Percentiles rank a stretch among this genome's conserved stretches.
Conservation (phyloP, 1,139 yeast genomes). For the Sugiyamaella castrensis region DNA sequence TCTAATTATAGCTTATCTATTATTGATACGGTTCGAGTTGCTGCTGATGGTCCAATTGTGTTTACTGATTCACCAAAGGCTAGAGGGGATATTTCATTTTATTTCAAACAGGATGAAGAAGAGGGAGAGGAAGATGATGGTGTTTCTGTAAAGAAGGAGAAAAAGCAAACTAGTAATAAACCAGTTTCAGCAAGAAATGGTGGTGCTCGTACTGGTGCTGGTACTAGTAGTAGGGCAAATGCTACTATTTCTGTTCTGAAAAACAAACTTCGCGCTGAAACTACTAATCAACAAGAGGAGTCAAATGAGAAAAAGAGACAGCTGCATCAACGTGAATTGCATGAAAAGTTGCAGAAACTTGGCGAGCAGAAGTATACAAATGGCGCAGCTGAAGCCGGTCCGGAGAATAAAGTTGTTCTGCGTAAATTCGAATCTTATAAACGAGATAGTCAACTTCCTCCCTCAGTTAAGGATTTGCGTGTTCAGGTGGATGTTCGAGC, state of each 20-base stretch:
- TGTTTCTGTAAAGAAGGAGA: conserved; percentile 24
- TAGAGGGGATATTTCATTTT: conserved; percentile 75
- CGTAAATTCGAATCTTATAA: conserved; percentile 92
- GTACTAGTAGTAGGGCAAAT: not conserved
- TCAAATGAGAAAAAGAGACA: conserved; percentile 79
- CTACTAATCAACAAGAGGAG: conserved; percentile 63
- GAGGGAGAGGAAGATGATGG: conserved; percentile 36
- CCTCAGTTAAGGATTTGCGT: conserved; percentile 74
- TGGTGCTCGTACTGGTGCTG: conserved; percentile 12
- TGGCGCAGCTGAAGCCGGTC: conserved; percentile 47
- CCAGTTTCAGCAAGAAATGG: conserved; percentile 27
- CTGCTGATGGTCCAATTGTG: conserved; percentile 57
- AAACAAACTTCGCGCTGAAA: conserved; percentile 77
- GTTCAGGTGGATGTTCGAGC: conserved; percentile 84
- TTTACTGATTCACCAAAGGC: conserved; percentile 74
- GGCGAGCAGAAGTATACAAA: conserved; percentile 48
- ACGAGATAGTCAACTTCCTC: conserved; percentile 88
- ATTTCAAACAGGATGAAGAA: conserved; percentile 70
- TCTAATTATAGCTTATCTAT: conserved; percentile 65
- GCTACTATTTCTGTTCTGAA: conserved; percentile 50
- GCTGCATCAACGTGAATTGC: conserved; percentile 77
- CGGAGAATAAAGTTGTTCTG: conserved; percentile 70
- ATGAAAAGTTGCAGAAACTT: conserved; percentile 79
- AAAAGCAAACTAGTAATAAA: conserved; percentile 17
- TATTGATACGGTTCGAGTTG: conserved; percentile 79